phyloP scores from a whole-genome alignment of 305 asterid genomes.

The Euphrasia arctica region DNA sequence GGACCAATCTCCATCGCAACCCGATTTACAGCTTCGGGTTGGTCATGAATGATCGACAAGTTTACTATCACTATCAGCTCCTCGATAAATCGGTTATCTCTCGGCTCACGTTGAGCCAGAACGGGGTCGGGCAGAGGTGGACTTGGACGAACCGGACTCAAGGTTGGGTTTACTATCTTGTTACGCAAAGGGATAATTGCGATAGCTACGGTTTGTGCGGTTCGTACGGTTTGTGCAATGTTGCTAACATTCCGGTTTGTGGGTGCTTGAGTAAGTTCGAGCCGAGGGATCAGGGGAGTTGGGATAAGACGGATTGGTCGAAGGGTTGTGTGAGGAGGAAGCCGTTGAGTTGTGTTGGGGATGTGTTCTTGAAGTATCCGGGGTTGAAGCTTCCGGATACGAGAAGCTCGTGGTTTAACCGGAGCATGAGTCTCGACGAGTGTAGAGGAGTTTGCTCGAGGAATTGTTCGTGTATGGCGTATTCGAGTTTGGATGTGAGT shows the following conservation, averaged over 20 bases:
- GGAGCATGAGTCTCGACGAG: conserved; percentile 26
- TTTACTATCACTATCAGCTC: not conserved
- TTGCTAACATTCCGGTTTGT: not conserved
- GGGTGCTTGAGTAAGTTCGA: not conserved
- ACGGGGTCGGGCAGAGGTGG: not conserved
- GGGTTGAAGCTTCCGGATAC: conserved; percentile 36
- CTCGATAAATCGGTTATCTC: not conserved
- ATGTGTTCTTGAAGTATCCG: conserved; percentile 31
- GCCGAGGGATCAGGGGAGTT: not conserved
- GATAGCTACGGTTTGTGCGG: not conserved
- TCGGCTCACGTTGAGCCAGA: not conserved
- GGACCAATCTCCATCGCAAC: not conserved
- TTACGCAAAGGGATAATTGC: not conserved
- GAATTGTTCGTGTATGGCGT: conserved; percentile 39
- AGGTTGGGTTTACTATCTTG: not conserved
- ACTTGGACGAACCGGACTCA: not conserved
- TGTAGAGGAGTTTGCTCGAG: conserved; percentile 29
- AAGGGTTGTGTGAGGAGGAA: not conserved
- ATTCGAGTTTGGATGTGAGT: conserved; percentile 34
- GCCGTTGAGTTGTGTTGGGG: not conserved
- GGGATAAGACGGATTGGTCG: not conserved
- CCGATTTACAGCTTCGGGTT: not conserved
- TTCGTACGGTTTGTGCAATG: not conserved
- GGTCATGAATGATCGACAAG: not conserved
- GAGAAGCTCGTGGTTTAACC: conserved; percentile 22